Evolutionary conservation across 2,329 filamentous ascomycete species (phyloP).

Genomic region (Trichoderma sp.): DNA sequence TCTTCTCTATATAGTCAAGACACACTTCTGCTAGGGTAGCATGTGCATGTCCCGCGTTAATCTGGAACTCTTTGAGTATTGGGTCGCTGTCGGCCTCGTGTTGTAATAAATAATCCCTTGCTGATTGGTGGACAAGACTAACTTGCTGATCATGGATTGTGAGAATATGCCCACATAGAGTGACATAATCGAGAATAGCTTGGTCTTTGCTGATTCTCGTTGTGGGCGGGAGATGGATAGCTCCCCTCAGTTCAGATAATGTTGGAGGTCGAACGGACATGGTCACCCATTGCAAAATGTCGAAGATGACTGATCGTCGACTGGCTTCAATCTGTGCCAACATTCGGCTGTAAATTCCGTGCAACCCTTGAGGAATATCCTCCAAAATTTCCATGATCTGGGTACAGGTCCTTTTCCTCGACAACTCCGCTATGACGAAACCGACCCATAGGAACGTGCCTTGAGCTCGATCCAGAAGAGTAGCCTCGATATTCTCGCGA

Average conservation of each 20-base stretch:
- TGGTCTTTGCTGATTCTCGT: not conserved
- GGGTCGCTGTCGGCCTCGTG: accelerated
- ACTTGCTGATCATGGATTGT: not conserved
- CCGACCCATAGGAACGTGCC: not conserved
- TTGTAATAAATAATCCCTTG: not conserved
- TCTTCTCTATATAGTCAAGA: not conserved
- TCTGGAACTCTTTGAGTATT: not conserved
- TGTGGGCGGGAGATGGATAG: not conserved
- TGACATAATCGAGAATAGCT: not conserved
- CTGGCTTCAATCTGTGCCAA: not conserved
- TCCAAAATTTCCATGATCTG: not conserved
- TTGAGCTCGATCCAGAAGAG: not conserved
- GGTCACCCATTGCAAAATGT: not conserved
- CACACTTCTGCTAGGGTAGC: not conserved
- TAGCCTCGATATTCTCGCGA: not conserved
- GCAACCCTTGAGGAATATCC: not conserved
- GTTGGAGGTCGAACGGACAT: not conserved
- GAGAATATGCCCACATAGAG: not conserved
- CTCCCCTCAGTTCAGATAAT: not conserved
- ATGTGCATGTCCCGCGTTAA: not conserved
- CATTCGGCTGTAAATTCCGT: not conserved
- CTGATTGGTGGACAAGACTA: not conserved
- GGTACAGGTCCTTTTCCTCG: not conserved
- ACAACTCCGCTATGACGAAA: not conserved
- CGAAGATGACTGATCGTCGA: not conserved